Percentiles rank a stretch among this genome's conserved stretches.
phyloP scores from a whole-genome alignment of 2,329 filamentous ascomycete species.

The Acrodontium crateriforme region DNA sequence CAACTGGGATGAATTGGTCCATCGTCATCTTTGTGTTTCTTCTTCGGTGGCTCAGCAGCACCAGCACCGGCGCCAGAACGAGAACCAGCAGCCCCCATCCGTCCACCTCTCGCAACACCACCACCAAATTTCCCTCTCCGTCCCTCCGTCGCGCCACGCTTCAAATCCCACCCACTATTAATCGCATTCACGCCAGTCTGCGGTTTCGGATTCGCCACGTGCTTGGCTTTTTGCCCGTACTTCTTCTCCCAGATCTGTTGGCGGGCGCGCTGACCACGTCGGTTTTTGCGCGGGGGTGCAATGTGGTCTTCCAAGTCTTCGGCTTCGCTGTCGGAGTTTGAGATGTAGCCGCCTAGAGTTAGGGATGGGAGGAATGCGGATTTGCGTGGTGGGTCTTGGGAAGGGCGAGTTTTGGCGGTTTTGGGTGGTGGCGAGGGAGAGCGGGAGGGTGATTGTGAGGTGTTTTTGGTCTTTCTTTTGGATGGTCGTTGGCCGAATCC shows the following conservation, averaged over 20 bases:
- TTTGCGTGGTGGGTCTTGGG: slow-evolving; percentile 12
- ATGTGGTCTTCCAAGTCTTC: slow-evolving; percentile 41
- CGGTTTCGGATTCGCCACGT: slow-evolving; percentile 26
- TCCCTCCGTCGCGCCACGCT: slow-evolving; percentile 36
- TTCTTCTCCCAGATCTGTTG: slow-evolving; percentile 72
- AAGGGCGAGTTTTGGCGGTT: too few relatives aligned
- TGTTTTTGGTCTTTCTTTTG: slow-evolving; percentile 4
- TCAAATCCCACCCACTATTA: slow-evolving; percentile 45
- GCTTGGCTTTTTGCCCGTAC: slow-evolving; percentile 57
- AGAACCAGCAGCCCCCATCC: slow-evolving; percentile 10
- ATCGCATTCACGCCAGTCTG: slow-evolving; percentile 31
- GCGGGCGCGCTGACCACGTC: slow-evolving; percentile 62
- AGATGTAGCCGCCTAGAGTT: slow-evolving; percentile 64
- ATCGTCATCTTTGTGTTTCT: slow-evolving; percentile 30
- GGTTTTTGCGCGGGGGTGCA: slow-evolving; percentile 54
- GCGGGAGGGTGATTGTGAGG: slow-evolving; percentile 8
- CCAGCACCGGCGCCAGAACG: neutral
- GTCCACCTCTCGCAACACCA: slow-evolving; percentile 1
- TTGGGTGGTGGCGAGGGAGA: slow-evolving; percentile 12
- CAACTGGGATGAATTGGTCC: slow-evolving; percentile 50
- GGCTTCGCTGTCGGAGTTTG: slow-evolving; percentile 59
- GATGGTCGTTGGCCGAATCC: slow-evolving; percentile 7
- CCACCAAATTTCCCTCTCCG: slow-evolving; percentile 8
- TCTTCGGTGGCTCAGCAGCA: slow-evolving; percentile 7
- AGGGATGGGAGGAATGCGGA: slow-evolving; percentile 59